Percentiles rank a stretch among this genome's conserved stretches.
phyloP scores from a whole-genome alignment of 257 asterid genomes.

The Buddleja alternifolia region DNA sequence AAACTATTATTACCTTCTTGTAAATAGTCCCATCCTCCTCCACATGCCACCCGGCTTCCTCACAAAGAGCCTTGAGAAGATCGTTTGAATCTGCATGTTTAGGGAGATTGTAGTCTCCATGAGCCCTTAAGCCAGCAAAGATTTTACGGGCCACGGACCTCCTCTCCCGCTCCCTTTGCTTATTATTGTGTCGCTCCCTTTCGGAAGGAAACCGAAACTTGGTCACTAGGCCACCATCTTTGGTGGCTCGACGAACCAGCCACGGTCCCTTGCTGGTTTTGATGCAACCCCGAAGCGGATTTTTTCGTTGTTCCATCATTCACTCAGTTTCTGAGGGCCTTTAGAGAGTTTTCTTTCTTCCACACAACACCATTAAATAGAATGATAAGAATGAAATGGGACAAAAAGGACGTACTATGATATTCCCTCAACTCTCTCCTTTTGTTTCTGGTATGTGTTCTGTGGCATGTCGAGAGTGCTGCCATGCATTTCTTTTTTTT shows the following conservation, averaged over 20 bases:
- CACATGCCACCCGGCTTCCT: conserved; percentile 86
- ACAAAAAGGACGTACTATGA: conserved; percentile 38
- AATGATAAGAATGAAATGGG: conserved; percentile 12
- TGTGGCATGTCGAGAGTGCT: conserved; percentile 5
- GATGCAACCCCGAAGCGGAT: conserved; percentile 60
- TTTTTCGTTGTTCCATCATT: conserved; percentile 34
- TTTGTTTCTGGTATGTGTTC: conserved; percentile 3
- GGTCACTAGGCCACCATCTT: conserved; percentile 45
- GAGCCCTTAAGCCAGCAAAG: conserved; percentile 64
- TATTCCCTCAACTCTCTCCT: conserved; percentile 29
- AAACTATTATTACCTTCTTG: conserved; percentile 37
- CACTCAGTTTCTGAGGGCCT: not conserved
- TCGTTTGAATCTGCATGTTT: conserved; percentile 73
- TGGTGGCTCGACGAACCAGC: conserved; percentile 64
- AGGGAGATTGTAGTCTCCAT: conserved; percentile 66
- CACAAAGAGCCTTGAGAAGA: conserved; percentile 72
- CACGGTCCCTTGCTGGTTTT: conserved; percentile 70
- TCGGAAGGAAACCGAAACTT: conserved; percentile 70
- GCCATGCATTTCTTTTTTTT: not conserved
- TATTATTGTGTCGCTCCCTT: conserved; percentile 60
- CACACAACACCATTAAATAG: not conserved
- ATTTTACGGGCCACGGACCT: conserved; percentile 62
- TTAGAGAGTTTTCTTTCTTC: not conserved
- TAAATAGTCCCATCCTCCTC: conserved; percentile 64
- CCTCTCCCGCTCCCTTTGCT: conserved; percentile 62